phyloP scores from a whole-genome alignment of 306 rosid species.

The Heteromeles arbutifolia region DNA sequence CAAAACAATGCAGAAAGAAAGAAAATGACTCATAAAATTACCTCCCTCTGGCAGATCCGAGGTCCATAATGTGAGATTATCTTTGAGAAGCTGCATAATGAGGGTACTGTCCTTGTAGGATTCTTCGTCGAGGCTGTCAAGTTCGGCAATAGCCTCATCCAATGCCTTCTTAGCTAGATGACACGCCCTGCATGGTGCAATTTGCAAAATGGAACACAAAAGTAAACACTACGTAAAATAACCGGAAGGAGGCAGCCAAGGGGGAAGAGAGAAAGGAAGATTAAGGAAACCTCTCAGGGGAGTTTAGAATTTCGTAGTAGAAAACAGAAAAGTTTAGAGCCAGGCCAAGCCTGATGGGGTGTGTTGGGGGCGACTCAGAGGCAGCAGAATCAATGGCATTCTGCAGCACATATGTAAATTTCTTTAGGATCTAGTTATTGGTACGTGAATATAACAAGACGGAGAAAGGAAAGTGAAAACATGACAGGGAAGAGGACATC shows the following conservation, averaged over 20 bases:
- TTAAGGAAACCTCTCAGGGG: conserved; percentile 49
- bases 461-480: neutral
- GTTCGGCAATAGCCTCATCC: conserved; percentile 41
- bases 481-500: neutral
- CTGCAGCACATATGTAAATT: conserved; percentile 13
- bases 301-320: conserved; percentile 65
- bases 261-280: neutral
- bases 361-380: conserved; percentile 52
- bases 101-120: conserved; percentile 66
- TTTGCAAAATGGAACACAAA: neutral
- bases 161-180: conserved; percentile 39
- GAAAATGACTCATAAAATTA: neutral
- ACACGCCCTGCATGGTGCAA: conserved; percentile 27
- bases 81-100: conserved; percentile 70
- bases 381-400: conserved; percentile 25
- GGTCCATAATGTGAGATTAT: conserved; percentile 69
- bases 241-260: neutral
- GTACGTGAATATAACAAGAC: neutral
- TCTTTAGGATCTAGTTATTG: neutral
- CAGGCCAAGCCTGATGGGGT: conserved; percentile 59
- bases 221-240: neutral
- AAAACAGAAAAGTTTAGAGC: conserved; percentile 72
- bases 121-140: conserved; percentile 46
- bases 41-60: conserved; percentile 59
- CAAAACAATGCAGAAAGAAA: neutral